A percentile compares a stretch with the other conserved stretches of the same genome.
Conservation (phyloP, 176 grass and related monocot species). For the Secale cereale region DNA sequence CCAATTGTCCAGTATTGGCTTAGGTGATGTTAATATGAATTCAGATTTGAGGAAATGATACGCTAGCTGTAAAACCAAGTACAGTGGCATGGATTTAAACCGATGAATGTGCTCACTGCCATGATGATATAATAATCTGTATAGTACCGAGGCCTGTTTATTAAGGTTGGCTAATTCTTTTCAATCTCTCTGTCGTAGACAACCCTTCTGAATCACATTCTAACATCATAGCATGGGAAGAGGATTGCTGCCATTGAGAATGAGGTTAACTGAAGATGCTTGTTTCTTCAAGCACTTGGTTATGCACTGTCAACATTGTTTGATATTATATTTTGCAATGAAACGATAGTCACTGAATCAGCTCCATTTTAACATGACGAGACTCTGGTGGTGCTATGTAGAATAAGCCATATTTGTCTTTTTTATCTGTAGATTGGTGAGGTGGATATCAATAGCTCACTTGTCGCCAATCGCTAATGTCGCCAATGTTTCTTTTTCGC, state of each 20-base stretch:
- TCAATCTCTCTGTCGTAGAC: slow-evolving; percentile 30
- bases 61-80: background rate
- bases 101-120: background rate
- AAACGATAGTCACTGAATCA: too few relatives aligned
- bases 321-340: too few relatives aligned
- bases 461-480: too few relatives aligned
- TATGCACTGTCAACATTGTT: too few relatives aligned
- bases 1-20: background rate
- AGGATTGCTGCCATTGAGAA: slow-evolving; percentile 40
- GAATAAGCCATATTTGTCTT: too few relatives aligned
- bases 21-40: background rate
- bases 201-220: slow-evolving; percentile 68
- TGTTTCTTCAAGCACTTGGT: too few relatives aligned
- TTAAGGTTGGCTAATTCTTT: slow-evolving; percentile 1
- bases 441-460: too few relatives aligned
- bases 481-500: too few relatives aligned
- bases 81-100: background rate
- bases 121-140: background rate
- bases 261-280: too few relatives aligned
- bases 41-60: background rate
- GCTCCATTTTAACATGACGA: too few relatives aligned
- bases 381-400: too few relatives aligned
- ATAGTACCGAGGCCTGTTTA: background rate
- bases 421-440: too few relatives aligned
- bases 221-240: slow-evolving; percentile 65